phyloP scores from a whole-genome alignment of 768 basidiomycete species.

The Hericium rajendrae region DNA sequence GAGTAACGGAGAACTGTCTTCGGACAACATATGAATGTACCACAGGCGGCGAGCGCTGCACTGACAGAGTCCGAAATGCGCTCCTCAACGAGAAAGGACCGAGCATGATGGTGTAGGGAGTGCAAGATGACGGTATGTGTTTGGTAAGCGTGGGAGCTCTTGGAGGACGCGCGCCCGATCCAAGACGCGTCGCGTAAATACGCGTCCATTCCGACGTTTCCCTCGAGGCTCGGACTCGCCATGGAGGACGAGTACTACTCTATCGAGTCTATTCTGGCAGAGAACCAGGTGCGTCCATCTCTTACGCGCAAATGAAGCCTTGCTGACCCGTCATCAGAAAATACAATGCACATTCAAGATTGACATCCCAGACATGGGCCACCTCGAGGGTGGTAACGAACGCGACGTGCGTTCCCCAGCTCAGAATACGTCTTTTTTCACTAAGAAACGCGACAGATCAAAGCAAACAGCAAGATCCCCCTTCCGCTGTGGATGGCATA shows the following conservation, averaged over 20 bases:
- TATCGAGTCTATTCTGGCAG: slow-evolving; percentile 82
- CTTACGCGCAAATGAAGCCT: neutral
- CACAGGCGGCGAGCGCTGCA: neutral
- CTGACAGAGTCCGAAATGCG: neutral
- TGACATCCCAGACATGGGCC: slow-evolving; percentile 77
- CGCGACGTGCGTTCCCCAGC: slow-evolving; percentile 45
- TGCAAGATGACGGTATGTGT: too few relatives aligned
- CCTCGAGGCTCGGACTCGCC: neutral
- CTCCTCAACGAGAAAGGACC: neutral
- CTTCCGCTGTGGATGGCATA: slow-evolving; percentile 90
- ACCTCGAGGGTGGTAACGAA: slow-evolving; percentile 79
- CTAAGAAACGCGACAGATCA: slow-evolving; percentile 46
- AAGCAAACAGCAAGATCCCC: slow-evolving; percentile 63
- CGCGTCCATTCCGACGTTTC: too few relatives aligned
- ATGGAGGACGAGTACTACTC: slow-evolving; percentile 95
- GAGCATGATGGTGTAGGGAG: neutral
- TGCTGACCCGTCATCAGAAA: slow-evolving; percentile 42
- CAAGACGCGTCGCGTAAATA: neutral
- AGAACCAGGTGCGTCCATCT: slow-evolving; percentile 61
- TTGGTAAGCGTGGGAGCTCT: neutral
- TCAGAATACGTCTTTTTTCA: neutral
- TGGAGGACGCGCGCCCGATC: too few relatives aligned
- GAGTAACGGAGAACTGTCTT: slow-evolving; percentile 21
- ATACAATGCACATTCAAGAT: slow-evolving; percentile 89
- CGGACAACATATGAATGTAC: too few relatives aligned